Base-by-base conservation (phyloP, 148 eudicot genomes). In the Amaranthus cruentus region DNA sequence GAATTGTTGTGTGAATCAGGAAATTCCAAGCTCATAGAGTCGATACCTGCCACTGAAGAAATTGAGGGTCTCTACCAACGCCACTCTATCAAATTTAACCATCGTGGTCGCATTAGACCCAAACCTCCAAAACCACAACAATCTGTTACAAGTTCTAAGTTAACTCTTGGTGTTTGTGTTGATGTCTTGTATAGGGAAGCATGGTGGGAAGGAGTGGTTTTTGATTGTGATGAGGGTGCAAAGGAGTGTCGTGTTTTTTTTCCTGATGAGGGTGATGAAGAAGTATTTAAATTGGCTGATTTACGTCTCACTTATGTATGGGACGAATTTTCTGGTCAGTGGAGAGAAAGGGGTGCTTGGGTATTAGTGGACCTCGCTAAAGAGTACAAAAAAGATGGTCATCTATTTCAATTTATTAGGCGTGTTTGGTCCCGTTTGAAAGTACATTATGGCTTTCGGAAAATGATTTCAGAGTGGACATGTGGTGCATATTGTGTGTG, bases 171-270 rank as follows among this genome's bases (percentile, higher is more conserved):
- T 28, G 80, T 76, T 21, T 84, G 84, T 79, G 84, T 84, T 70
- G 87, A 84, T 76, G 87, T 68, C 50, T 76, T 79, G 58, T 84
- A 65, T 73, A 80, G 79, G 65, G 87, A 81, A 63, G 87, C 79
- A 7, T 84, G 87, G 87, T 84, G 87, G 87, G 87, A 84, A 62
- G 87, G 87, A 42, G 76, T 84, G 38, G 77, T 84, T 66, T 76
- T 76, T 79, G 84, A 84, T 69, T 66, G 55, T 67, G 78, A 84
- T 47, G 84, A 84, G 28, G 81, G 73, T 15, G 76, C 81, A 69
- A 46, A 67, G 42, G 83, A 79, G 75, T 78, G 83, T 7, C 68
- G 77, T 66, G 82, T 84, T 21, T 81, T 69, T 79, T 84, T 81
- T 67, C 87, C 87, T 9, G 87, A 84, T 43, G 87, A 84, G 75